Conservation (phyloP, 306 rosid species). For the Castanospermum australe region DNA sequence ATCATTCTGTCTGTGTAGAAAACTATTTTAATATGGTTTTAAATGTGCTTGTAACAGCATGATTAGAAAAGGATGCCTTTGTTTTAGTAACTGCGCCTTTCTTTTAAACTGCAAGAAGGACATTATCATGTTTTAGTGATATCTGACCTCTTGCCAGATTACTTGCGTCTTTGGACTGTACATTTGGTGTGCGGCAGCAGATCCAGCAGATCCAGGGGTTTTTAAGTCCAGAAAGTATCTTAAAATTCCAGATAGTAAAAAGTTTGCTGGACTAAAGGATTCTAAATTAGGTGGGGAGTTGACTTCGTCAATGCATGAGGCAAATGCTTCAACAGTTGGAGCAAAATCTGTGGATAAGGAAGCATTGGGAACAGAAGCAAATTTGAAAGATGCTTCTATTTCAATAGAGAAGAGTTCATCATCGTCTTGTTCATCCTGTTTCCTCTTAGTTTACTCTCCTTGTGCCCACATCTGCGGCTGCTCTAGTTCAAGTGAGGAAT, state of each 20-base stretch:
- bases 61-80: neutral
- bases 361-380: conserved; percentile 38
- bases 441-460: conserved; percentile 55
- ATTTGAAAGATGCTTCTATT: conserved; percentile 32
- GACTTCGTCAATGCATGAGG: conserved; percentile 53
- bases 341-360: conserved; percentile 53
- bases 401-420: conserved; percentile 33
- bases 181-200: conserved; percentile 92
- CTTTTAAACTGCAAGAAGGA: neutral
- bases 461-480: conserved; percentile 65
- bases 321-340: conserved; percentile 42
- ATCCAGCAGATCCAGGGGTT: conserved; percentile 87
- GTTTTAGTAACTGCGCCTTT: neutral
- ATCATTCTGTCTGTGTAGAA: neutral
- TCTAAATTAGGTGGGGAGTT: conserved; percentile 73
- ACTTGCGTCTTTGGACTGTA: conserved; percentile 77
- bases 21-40: neutral
- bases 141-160: conserved; percentile 57
- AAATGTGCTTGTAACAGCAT: neutral
- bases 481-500: conserved; percentile 50
- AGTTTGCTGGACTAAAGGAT: conserved; percentile 43
- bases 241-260: conserved; percentile 44
- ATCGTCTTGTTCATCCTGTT: conserved; percentile 40
- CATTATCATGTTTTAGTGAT: conserved; percentile 19
- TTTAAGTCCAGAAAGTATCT: conserved; percentile 81